A percentile compares a stretch with the other conserved stretches of the same genome.
Evolutionary conservation across 495 filamentous ascomycete species (phyloP).

Genomic region (Penicillium manginii): DNA sequence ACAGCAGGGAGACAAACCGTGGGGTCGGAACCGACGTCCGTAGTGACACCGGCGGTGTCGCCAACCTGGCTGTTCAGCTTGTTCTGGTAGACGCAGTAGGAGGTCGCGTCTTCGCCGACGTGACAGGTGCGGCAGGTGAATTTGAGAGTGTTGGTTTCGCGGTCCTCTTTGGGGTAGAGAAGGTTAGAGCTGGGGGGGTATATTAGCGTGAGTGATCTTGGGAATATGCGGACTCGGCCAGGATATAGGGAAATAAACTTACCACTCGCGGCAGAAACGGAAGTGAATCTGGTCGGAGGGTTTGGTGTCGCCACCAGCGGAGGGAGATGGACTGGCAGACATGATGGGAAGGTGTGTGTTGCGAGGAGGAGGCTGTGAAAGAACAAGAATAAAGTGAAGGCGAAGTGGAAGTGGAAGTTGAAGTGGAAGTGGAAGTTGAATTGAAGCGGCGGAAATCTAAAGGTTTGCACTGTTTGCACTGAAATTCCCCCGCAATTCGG

Average conservation of each 20-base stretch:
- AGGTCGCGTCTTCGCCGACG: conserved; percentile 81
- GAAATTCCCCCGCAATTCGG: conserved; percentile 28
- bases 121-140: conserved; percentile 90
- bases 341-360: conserved; percentile 18
- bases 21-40: conserved; percentile 94
- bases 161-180: conserved; percentile 94
- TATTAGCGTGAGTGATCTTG: conserved; percentile 21
- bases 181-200: conserved; percentile 75
- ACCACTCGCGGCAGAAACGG: conserved; percentile 97
- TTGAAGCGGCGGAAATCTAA: background rate
- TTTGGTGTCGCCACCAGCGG: conserved; percentile 56
- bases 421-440: background rate
- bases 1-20: conserved; percentile 74
- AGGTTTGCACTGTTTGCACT: conserved; percentile 27
- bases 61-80: conserved; percentile 84
- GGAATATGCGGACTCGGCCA: background rate
- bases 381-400: background rate
- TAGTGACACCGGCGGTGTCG: conserved; percentile 95
- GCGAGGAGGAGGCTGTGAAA: too few species aligned
- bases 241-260: conserved; percentile 22
- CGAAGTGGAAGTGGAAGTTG: background rate
- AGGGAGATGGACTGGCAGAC: conserved; percentile 66
- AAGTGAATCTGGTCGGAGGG: conserved; percentile 84
- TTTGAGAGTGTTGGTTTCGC: conserved; percentile 62
- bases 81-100: conserved; percentile 90